Conservation (phyloP, 306 rosid genomes). For the Ceratonia siliqua region DNA sequence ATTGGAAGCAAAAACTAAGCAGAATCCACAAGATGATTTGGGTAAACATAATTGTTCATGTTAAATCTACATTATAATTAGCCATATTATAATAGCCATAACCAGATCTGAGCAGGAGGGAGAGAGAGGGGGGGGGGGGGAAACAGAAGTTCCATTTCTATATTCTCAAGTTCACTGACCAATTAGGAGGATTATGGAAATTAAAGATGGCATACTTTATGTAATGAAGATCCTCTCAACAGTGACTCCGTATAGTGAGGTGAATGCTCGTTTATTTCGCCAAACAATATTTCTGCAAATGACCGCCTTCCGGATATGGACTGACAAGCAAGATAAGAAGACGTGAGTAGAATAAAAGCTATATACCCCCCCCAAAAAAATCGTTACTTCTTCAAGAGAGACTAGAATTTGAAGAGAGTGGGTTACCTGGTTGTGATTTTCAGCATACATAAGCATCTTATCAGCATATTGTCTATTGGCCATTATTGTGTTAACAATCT, state of each 20-base stretch:
- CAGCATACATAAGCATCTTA: conserved; percentile 84
- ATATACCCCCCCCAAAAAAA: not conserved
- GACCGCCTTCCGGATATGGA: conserved; percentile 91
- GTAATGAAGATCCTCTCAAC: conserved; percentile 84
- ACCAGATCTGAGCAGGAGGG: not conserved
- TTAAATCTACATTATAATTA: not conserved
- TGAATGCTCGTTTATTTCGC: conserved; percentile 54
- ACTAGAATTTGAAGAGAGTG: not conserved
- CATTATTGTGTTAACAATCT: conserved; percentile 77
- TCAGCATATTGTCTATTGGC: conserved; percentile 60
- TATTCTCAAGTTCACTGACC: conserved; percentile 8
- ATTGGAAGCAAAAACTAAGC: not conserved
- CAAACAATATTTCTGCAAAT: conserved; percentile 85
- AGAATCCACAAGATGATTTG: not conserved
- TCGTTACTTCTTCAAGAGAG: not conserved
- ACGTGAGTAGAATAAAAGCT: conserved; percentile 9
- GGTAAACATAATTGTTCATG: not conserved
- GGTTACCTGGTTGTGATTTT: conserved; percentile 90
- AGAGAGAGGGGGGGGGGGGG: not conserved
- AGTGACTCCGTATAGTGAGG: conserved; percentile 50
- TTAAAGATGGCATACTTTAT: conserved; percentile 63
- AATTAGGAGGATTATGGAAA: conserved; percentile 22
- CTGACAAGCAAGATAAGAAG: conserved; percentile 47
- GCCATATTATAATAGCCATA: not conserved
- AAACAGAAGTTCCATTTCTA: conserved; percentile 3